Evolutionary conservation across 1,284 basidiomycete species (phyloP), one percentile per base, ranked within the genome.

Genomic region (Fistulina hepatica): DNA sequence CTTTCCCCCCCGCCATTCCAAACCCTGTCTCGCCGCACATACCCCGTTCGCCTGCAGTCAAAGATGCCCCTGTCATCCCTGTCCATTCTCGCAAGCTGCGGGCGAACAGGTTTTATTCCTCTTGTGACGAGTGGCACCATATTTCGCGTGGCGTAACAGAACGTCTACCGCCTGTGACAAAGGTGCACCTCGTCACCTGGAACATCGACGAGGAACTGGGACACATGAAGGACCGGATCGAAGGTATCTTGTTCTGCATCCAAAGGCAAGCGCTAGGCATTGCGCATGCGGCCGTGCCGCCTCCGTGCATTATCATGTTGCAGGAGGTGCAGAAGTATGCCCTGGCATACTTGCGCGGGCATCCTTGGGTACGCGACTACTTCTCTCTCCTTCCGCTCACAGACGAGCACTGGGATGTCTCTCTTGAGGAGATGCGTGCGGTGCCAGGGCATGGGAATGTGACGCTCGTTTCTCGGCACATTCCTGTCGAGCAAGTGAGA

Each of bases 301-400:
- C 61, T 37, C 72, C 76, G 4, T 75, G 70, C 48, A 65, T 68
- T 34, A 64, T 84, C 41, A 56, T 81, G 43, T 55, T 84, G 44
- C 81, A 84, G 53, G 81, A 84, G 53, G 68, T 84, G 21, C 52
- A 66, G 20, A 40, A 37, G 2, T 42, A 47, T 0, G 68, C 67
- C 11, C 62, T 81, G 40, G 41, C 51, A 1, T n/a, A n/a, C n/a
- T 55, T 84, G 30, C 60, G 73, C 33, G 55, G 58, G 17, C 59
- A 76, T 51, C 53, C 58, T 32, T 84, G 81, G 81, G 64, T 84
- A 33, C 67, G 66, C 36, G 56, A 57, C 35, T 60, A 71, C 52
- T 82, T 81, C 51, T 52, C 61, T 31, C 57, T 81, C 34, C 63
- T 69, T 4, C 80, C 80, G 0, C 58, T 65, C 23, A 63, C 63